A percentile compares a stretch with the other conserved stretches of the same genome.
These are phyloP conservation scores for Nidula niveotomentosa DNA, from an alignment of 1,284 basidiomycete species.

Conservation along the genomic window DNA sequence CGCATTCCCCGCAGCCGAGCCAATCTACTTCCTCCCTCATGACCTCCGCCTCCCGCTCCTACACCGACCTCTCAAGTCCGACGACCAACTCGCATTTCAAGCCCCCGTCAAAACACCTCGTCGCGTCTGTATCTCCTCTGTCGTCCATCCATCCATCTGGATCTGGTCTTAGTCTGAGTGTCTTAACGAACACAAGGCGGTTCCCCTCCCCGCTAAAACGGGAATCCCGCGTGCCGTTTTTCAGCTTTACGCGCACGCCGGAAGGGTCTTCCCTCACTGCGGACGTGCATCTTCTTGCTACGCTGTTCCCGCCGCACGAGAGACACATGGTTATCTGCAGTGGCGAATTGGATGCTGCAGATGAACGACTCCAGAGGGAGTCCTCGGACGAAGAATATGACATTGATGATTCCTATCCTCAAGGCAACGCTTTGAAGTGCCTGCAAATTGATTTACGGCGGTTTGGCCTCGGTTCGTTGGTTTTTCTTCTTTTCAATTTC, in stretches of 20 bases:
- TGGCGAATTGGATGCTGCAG: conserved; percentile 60
- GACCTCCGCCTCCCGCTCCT: conserved; percentile 39
- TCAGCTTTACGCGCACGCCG: conserved; percentile 73
- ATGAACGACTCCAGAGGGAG: conserved; percentile 34
- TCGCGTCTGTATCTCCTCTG: conserved; percentile 22
- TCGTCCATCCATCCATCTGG: conserved; percentile 10
- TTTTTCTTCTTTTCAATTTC: conserved; percentile 3
- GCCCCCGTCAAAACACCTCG: conserved; percentile 29
- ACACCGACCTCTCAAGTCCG: conserved; percentile 35
- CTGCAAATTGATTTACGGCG: conserved; percentile 69
- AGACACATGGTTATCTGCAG: conserved; percentile 74
- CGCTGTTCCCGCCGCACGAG: conserved; percentile 65
- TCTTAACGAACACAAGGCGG: conserved; percentile 3
- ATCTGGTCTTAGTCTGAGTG: background rate
- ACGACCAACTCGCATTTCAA: conserved; percentile 25
- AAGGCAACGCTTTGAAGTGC: conserved; percentile 50
- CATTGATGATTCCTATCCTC: conserved; percentile 30
- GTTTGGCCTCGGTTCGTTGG: conserved; percentile 61
- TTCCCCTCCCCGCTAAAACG: conserved; percentile 4
- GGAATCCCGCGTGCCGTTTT: conserved; percentile 52
- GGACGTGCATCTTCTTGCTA: conserved; percentile 58
- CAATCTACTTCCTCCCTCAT: conserved; percentile 31
- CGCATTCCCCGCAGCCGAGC: conserved; percentile 49
- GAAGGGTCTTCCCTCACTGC: conserved; percentile 75
- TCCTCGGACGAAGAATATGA: conserved; percentile 31